These are phyloP conservation scores for Ambrosia trifida DNA, from an alignment of 129 eudicot species.

Conservation along the genomic window DNA sequence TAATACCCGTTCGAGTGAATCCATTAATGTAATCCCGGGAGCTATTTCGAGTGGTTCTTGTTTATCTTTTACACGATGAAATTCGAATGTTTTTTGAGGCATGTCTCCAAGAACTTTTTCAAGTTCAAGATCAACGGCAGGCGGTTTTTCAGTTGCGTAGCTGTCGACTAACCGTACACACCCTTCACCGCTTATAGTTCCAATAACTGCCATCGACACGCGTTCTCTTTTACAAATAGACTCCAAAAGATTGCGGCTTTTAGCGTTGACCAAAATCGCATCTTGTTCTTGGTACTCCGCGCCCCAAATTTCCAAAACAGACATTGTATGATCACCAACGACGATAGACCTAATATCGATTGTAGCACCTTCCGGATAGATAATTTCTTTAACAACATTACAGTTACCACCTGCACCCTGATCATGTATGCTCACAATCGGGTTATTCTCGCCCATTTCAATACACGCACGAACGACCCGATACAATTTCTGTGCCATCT, in stretches of 20 bases:
- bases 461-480: conserved; percentile 93
- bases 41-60: conserved; percentile 78
- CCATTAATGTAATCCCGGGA: conserved; percentile 69
- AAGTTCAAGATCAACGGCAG: conserved; percentile 92
- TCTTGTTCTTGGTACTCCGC: conserved; percentile 97
- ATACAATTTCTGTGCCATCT: conserved; percentile 86
- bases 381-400: conserved; percentile 91
- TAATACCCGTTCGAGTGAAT: conserved; percentile 69
- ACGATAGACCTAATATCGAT: conserved; percentile 84
- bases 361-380: conserved; percentile 81
- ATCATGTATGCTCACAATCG: conserved; percentile 86
- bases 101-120: conserved; percentile 89
- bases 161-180: conserved; percentile 62
- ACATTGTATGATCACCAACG: conserved; percentile 94
- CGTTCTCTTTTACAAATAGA: conserved; percentile 83
- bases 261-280: conserved; percentile 79
- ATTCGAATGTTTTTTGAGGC: conserved; percentile 90
- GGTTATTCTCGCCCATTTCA: conserved; percentile 87
- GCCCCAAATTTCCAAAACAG: conserved; percentile 96
- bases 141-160: conserved; percentile 57
- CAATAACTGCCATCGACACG: conserved; percentile 92
- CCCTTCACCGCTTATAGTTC: conserved; percentile 77
- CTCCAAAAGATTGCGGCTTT: conserved; percentile 63
- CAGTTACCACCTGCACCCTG: conserved; percentile 99
- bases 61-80: conserved; percentile 50